Evolutionary conservation across 148 eudicot species (phyloP).

Genomic region (Dysphania ambrosioides): DNA sequence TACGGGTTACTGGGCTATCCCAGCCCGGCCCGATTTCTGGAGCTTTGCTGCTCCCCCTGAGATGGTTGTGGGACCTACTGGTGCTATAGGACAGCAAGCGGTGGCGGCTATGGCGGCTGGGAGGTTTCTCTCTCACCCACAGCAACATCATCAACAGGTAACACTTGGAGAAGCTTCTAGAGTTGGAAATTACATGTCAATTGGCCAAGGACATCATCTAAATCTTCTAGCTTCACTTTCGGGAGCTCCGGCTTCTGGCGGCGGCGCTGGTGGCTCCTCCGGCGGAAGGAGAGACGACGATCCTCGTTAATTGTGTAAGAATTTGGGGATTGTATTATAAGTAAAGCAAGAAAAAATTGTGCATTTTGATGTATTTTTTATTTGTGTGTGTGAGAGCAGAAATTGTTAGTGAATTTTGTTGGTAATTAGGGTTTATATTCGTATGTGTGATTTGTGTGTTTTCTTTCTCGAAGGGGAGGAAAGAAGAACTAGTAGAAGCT

Average conservation of each 20-base stretch:
- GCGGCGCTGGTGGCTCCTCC: conserved; percentile 11
- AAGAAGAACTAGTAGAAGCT: conserved; percentile 4
- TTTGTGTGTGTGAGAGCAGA: neutral
- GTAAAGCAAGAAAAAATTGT: neutral
- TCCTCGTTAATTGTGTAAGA: conserved; percentile 20
- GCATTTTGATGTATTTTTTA: neutral
- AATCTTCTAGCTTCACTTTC: conserved; percentile 82
- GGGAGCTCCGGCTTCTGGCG: conserved; percentile 40
- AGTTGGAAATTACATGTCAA: conserved; percentile 77
- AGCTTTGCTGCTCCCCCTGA: conserved; percentile 66
- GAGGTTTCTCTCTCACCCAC: conserved; percentile 41
- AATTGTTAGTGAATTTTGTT: neutral
- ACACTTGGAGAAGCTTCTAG: conserved; percentile 60
- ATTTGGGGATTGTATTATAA: neutral
- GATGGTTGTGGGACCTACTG: conserved; percentile 52
- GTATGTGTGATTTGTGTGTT: neutral
- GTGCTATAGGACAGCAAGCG: conserved; percentile 27
- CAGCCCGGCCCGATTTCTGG: conserved; percentile 76
- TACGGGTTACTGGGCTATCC: conserved; percentile 69
- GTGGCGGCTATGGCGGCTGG: conserved; percentile 33
- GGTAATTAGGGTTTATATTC: neutral
- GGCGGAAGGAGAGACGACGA: conserved; percentile 52
- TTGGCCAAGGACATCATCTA: conserved; percentile 55
- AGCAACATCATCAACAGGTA: conserved; percentile 6
- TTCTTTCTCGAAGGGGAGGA: conserved; percentile 34